Evolutionary conservation across 2,329 filamentous ascomycete species (phyloP).

Genomic region (Alternaria infectoria): DNA sequence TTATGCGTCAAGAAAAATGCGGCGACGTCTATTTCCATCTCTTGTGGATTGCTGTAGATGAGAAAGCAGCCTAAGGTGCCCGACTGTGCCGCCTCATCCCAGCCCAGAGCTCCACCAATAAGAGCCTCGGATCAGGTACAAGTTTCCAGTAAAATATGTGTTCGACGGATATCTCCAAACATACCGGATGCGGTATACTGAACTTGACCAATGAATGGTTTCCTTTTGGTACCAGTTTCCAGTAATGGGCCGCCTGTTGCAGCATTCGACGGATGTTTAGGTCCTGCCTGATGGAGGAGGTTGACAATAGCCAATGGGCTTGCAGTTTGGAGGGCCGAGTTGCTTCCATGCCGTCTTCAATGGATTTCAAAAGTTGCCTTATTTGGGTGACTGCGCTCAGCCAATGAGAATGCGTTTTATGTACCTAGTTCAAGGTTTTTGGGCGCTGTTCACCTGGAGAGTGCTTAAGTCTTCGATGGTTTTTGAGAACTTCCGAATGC

Average conservation of each 20-base stretch:
- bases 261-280: neutral
- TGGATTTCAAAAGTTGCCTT: neutral
- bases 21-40: neutral
- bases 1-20: neutral
- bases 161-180: neutral
- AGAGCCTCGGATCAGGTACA: neutral
- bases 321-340: neutral
- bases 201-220: neutral
- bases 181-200: neutral
- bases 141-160: neutral
- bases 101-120: neutral
- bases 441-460: neutral
- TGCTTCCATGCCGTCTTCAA: neutral
- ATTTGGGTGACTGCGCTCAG: neutral
- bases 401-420: neutral
- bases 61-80: neutral
- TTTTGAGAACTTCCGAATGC: neutral
- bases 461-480: neutral
- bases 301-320: neutral
- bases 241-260: constrained; percentile 1
- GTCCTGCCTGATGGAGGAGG: neutral
- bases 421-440: neutral
- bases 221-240: neutral
- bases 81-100: neutral
- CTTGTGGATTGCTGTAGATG: neutral